Evolutionary conservation across 257 asterid genomes (phyloP).

Genomic region (Salvia hispanica): DNA sequence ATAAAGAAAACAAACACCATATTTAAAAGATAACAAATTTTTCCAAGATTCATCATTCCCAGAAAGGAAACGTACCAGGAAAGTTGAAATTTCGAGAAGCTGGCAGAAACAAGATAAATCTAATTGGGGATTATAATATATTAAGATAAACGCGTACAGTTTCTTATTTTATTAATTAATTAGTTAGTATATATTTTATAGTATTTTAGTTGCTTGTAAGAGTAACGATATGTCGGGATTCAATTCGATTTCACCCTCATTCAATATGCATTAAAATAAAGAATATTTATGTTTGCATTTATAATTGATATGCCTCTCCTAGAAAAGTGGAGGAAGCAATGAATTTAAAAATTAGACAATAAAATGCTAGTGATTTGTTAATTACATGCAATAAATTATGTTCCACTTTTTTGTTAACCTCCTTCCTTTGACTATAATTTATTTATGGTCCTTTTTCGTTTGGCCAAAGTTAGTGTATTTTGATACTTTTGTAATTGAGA

Average conservation of each 20-base stretch:
- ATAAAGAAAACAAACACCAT: not conserved
- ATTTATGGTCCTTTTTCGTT: no score
- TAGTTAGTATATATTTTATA: not conserved
- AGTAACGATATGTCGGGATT: not conserved
- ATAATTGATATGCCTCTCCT: conserved; percentile 27
- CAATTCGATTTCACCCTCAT: not conserved
- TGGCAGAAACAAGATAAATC: conserved; percentile 26
- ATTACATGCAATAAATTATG: not conserved
- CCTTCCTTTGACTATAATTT: no score
- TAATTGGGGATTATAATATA: not conserved
- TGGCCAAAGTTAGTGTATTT: no score
- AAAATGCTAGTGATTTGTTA: no score
- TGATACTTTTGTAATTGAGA: no score
- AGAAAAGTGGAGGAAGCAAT: conserved; percentile 5
- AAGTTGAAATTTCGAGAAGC: conserved; percentile 8
- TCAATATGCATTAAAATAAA: conserved; percentile 18
- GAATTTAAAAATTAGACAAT: not conserved
- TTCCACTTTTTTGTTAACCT: not conserved
- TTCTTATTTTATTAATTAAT: not conserved
- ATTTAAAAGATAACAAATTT: not conserved
- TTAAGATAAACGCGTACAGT: conserved; percentile 22
- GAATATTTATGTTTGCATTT: conserved; percentile 23
- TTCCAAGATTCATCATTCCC: not conserved
- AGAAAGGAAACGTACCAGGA: conserved; percentile 27
- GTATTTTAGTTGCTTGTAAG: not conserved